Evolutionary conservation across 257 asterid species (phyloP).

Genomic region (Parsonsia alboflavescens): DNA sequence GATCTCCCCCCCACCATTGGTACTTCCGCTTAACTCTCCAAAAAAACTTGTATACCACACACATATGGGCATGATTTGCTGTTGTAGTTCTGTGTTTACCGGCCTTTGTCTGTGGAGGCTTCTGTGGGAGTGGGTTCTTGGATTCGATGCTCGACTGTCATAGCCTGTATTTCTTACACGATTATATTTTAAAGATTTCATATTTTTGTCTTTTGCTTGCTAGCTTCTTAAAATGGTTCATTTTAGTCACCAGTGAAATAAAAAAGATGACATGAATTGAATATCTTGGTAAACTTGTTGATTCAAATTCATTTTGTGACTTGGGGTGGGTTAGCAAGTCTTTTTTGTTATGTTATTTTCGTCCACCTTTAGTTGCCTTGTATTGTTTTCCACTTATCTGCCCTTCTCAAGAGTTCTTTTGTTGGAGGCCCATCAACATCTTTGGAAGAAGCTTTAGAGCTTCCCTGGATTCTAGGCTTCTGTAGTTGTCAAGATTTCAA

Average conservation of each 20-base stretch:
- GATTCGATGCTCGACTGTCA: not conserved
- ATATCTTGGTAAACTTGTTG: too few relatives aligned
- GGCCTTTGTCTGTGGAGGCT: not conserved
- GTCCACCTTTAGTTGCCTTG: too few relatives aligned
- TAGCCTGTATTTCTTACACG: not conserved
- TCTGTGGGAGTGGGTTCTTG: not conserved
- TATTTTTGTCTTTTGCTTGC: not conserved
- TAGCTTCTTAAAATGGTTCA: not conserved
- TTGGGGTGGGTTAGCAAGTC: too few relatives aligned
- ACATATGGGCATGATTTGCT: not conserved
- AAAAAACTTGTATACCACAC: not conserved
- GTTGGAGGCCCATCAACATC: not conserved
- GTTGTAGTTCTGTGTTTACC: not conserved
- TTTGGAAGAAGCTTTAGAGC: not conserved
- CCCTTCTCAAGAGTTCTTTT: not conserved
- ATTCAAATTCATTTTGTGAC: too few relatives aligned
- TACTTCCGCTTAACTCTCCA: slow-evolving; percentile 18
- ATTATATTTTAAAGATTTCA: not conserved
- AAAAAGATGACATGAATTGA: too few relatives aligned
- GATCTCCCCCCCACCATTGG: slow-evolving; percentile 75
- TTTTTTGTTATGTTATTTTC: too few relatives aligned
- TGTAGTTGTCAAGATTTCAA: not conserved
- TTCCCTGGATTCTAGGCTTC: not conserved
- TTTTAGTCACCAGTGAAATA: not conserved
- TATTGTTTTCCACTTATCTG: not conserved